Base-by-base conservation (phyloP, 768 basidiomycete genomes). In the Scleroderma citrinum region DNA sequence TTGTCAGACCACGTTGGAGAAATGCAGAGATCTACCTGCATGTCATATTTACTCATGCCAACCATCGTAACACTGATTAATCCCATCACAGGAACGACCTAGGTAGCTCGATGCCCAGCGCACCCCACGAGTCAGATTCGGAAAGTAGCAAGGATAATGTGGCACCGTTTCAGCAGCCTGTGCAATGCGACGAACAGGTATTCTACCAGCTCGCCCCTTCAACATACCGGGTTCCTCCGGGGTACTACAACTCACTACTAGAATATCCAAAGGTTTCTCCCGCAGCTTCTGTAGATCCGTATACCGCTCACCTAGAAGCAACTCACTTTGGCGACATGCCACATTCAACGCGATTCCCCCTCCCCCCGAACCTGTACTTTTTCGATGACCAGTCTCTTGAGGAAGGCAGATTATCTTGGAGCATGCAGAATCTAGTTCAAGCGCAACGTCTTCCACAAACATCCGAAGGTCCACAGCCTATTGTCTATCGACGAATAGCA, bases 1-100 rank as follows among this genome's bases (percentile, higher is more conserved):
- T 55, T 16, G 56, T 61, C 29, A 58, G 52, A 45, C 53, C 52
- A 46, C 67, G 65, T 24, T 67, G 65, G 65, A 62, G 66, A 42
- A 57, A 49, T 21, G 65, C 65, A 24, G 67, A 68, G 44, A 61
- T 65, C 42, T 55, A 67, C 58, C 44, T 67, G 65, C 65, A 69
- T 77, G 62, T 59, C n/a, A 31, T 21, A 5, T 16, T 20, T 34
- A 14, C n/a, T 17, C 10, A 31, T 24, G 29, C 34, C 48, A 57
- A 59, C 2, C 50, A 62, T 45, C 52, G 45, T 14, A 61, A 66
- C 24, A 72, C 75, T 75, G 52, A 72, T 56, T 58, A 57, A 44
- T 51, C 1, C 46, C 52, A 3, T 4, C 21, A 35, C 32, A 66
- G 65, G 38, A 62, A 56, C 17, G 60, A 66, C 17, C 56, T 66